Conservation (phyloP, 2,329 filamentous ascomycete species). For the Ophiostoma angusticollis region DNA sequence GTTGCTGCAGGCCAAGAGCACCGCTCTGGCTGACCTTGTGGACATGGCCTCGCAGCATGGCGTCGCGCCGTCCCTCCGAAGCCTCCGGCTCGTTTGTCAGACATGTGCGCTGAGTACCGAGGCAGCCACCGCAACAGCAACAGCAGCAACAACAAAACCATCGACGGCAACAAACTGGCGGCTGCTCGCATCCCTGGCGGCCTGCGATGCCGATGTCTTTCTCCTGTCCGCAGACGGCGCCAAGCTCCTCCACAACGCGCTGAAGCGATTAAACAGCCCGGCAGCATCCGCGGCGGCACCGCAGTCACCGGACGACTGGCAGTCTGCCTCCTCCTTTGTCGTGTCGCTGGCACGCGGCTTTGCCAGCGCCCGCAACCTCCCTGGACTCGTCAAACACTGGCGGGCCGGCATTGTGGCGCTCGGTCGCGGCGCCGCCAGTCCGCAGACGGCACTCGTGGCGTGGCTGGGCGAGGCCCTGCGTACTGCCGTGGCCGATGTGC, state of each 20-base stretch:
- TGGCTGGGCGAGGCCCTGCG: conserved; percentile 20
- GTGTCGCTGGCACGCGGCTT: conserved; percentile 31
- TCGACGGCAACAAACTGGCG: conserved; percentile 28
- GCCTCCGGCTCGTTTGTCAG: conserved; percentile 30
- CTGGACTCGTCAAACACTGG: conserved; percentile 35
- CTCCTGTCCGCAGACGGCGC: conserved; percentile 25
- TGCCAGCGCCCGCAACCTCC: conserved; percentile 29
- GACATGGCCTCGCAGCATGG: conserved; percentile 20
- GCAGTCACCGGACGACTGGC: conserved; percentile 11
- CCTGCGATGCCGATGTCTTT: conserved; percentile 36
- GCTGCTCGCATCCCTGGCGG: conserved; percentile 27
- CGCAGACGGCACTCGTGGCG: conserved; percentile 7
- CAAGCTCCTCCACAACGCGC: conserved; percentile 27
- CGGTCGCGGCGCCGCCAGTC: conserved; percentile 16
- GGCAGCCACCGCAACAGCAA: background rate
- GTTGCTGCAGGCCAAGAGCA: background rate
- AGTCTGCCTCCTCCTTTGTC: conserved; percentile 22
- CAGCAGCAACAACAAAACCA: background rate
- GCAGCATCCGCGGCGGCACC: conserved; percentile 3
- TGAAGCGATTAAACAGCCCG: conserved; percentile 21
- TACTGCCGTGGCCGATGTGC: conserved; percentile 15
- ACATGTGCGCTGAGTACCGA: conserved; percentile 24
- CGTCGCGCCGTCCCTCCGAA: conserved; percentile 24
- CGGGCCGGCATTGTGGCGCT: conserved; percentile 23
- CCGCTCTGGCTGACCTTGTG: conserved; percentile 20